These are phyloP conservation scores for Durio zibethinus DNA, from an alignment of 345 rosid species.

Conservation along the genomic window DNA sequence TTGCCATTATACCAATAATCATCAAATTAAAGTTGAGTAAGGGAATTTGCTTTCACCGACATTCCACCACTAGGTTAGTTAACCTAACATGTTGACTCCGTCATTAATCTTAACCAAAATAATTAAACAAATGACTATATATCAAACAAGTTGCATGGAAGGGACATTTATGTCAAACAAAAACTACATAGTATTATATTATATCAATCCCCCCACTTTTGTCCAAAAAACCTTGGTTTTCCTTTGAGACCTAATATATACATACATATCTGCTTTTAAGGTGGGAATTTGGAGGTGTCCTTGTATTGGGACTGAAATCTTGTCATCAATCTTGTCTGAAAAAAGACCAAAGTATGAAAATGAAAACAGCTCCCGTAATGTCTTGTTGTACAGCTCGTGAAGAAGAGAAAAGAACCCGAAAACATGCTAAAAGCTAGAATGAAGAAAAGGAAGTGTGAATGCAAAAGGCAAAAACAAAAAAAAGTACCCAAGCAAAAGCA, in stretches of 20 bases:
- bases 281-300: conserved; percentile 7
- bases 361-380: neutral
- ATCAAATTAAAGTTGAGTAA: neutral
- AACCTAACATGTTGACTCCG: conserved; percentile 14
- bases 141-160: conserved; percentile 9
- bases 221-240: neutral
- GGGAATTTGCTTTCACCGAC: neutral
- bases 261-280: neutral
- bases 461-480: conserved; percentile 15
- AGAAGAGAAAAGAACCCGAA: neutral
- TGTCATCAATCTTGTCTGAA: conserved; percentile 12
- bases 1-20: neutral
- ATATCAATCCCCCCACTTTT: neutral
- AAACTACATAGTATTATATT: too few species aligned
- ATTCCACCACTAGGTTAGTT: neutral
- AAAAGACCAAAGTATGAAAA: conserved; percentile 7
- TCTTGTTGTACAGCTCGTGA: neutral
- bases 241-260: neutral
- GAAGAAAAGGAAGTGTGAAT: conserved; percentile 31
- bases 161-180: conserved; percentile 4
- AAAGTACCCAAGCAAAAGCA: neutral
- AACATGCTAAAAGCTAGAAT: neutral
- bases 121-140: neutral
- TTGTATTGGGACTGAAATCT: conserved; percentile 2
- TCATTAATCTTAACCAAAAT: neutral